Evolutionary conservation across 1,284 basidiomycete genomes (phyloP), one percentile per base, ranked within the genome.

Genomic region (Papiliotrema terrestris): DNA sequence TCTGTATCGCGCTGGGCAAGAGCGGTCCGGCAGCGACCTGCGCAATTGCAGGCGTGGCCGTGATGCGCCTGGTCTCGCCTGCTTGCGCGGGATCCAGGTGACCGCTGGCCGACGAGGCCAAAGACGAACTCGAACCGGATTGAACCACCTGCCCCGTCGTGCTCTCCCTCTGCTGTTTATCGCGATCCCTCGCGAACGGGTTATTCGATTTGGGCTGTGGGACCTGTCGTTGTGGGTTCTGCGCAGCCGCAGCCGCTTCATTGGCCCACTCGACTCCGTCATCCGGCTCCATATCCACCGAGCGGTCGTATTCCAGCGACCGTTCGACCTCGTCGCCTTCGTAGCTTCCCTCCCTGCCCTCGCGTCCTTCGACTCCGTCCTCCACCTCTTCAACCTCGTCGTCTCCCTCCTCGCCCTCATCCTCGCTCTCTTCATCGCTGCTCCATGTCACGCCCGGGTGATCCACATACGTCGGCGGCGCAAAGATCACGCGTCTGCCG

Each of bases 31-130:
- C 60, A 52, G 51, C 45, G 22, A 58, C 62, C 37, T 80, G 79
- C 5, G 85, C 87, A 38, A 92, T 84, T 2, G 82, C 78, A 1
- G 90, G 90, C 0, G 89, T 92, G 49, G 83, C 85, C 1, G 85
- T 86, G 54, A 91, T 79, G 62, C 88, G 86, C 53, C 82, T 81
- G 2, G 88, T 89, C 63, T 87, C 88, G 1, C 56, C 58, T 11
- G 67, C 68, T 53, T 69, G 57, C 22, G 69, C 67, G 9, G 70
- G 70, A 49, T 74, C 72, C 23, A 70, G 59, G 6, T 55, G 52
- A 38, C 57, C 56, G 15, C 50, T 52, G 4, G 45, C 48, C 9
- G 61, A 60, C 20, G 60, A 60, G 3, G 49, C 51, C 13, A 64
- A 48, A 8, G 66, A 62, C 3, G 62, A 51, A 29, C 52, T 48